These are phyloP conservation scores for Pleurotus ostreatus DNA, from an alignment of 768 basidiomycete genomes.

Conservation along the genomic window DNA sequence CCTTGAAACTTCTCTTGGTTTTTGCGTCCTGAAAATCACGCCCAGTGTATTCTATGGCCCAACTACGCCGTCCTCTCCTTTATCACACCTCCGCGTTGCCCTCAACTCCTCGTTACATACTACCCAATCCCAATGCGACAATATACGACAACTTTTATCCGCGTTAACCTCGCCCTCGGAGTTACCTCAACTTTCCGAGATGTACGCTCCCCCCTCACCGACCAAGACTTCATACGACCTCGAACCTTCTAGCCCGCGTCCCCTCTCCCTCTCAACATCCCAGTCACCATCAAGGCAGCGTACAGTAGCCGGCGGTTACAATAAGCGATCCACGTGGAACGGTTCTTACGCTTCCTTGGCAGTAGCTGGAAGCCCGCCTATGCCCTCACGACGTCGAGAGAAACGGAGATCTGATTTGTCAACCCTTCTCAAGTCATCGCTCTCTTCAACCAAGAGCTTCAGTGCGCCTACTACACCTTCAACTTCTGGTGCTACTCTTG, in stretches of 20 bases:
- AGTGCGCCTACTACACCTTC: conserved; percentile 37
- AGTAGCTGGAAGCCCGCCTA: conserved; percentile 41
- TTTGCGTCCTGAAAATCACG: conserved; percentile 2
- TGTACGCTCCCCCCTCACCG: conserved; percentile 84
- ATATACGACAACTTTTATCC: conserved; percentile 72
- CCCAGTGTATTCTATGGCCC: conserved; percentile 34
- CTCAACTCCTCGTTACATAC: conserved; percentile 71
- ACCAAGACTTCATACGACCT: conserved; percentile 22
- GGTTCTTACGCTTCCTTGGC: conserved; percentile 57
- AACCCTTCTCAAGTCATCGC: conserved; percentile 33
- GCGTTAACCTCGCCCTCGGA: conserved; percentile 71
- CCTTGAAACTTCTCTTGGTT: neutral
- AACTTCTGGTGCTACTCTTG: conserved; percentile 13
- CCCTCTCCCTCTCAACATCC: conserved; percentile 39
- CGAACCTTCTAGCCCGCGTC: conserved; percentile 27
- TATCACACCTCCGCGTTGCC: conserved; percentile 60
- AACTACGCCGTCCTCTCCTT: conserved; percentile 43
- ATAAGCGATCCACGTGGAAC: conserved; percentile 75
- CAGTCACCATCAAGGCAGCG: conserved; percentile 21
- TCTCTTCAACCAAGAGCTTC: conserved; percentile 18
- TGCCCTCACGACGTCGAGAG: conserved; percentile 39
- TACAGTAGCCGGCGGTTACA: conserved; percentile 21
- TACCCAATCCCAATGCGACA: conserved; percentile 78
- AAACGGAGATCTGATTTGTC: conserved; percentile 55
- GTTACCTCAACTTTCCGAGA: conserved; percentile 76